Evolutionary conservation across 2,329 filamentous ascomycete species (phyloP).

Genomic region (Alternaria atra): DNA sequence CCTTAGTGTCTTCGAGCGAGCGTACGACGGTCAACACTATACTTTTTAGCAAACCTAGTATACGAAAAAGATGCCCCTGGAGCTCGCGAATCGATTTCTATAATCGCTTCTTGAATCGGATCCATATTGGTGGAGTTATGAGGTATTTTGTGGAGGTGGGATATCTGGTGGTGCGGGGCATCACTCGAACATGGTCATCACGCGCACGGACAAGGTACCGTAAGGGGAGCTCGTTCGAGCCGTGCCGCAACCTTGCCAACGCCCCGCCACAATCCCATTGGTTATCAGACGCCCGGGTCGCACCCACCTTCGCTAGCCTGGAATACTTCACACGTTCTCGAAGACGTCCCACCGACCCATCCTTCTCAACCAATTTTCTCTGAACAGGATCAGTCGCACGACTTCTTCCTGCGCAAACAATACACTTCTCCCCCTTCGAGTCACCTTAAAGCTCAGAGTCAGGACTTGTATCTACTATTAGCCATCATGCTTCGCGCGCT

Average conservation of each 20-base stretch:
- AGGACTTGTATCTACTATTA: slow-evolving; percentile 21
- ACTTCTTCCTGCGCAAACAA: slow-evolving; percentile 29
- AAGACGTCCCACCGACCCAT: slow-evolving; percentile 28
- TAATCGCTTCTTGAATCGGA: too few relatives aligned
- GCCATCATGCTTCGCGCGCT: slow-evolving; percentile 19
- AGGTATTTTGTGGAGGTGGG: too few relatives aligned
- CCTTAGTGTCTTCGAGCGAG: too few relatives aligned
- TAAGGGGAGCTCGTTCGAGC: slow-evolving; percentile 40
- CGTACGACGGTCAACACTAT: too few relatives aligned
- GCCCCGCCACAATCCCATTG: slow-evolving; percentile 42
- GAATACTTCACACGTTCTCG: slow-evolving; percentile 31
- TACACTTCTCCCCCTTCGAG: slow-evolving; percentile 28
- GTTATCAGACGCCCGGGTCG: slow-evolving; percentile 35
- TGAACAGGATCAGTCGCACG: slow-evolving; percentile 21
- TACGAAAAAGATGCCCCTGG: too few relatives aligned
- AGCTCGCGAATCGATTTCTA: too few relatives aligned
- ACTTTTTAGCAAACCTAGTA: too few relatives aligned
- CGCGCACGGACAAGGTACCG: too few relatives aligned
- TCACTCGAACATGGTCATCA: too few relatives aligned
- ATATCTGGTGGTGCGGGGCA: too few relatives aligned
- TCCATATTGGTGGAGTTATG: too few relatives aligned
- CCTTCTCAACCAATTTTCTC: slow-evolving; percentile 28
- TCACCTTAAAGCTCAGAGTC: slow-evolving; percentile 27
- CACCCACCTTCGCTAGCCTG: slow-evolving; percentile 36
- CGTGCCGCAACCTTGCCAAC: slow-evolving; percentile 44